A percentile compares a stretch with the other conserved stretches of the same genome.
phyloP scores from a whole-genome alignment of 2,329 filamentous ascomycete genomes.

The Malbranchea cinnamomea region DNA sequence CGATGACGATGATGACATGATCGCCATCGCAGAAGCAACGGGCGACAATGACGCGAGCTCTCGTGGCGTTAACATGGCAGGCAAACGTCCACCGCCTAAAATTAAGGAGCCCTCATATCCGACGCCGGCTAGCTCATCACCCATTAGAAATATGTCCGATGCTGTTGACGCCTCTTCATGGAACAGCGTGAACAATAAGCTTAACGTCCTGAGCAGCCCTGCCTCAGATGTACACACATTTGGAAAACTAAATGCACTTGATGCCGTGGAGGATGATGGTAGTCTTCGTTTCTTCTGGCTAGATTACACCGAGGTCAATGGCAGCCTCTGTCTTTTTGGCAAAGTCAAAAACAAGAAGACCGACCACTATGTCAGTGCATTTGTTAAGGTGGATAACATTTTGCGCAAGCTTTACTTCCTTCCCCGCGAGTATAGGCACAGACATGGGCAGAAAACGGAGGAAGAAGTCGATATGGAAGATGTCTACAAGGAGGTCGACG shows the following conservation, averaged over 20 bases:
- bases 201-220: slow-evolving; percentile 72
- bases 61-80: slow-evolving; percentile 69
- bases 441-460: slow-evolving; percentile 50
- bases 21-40: slow-evolving; percentile 70
- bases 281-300: slow-evolving; percentile 93
- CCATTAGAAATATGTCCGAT: slow-evolving; percentile 43
- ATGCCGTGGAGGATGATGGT: slow-evolving; percentile 87
- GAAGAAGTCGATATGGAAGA: slow-evolving; percentile 76
- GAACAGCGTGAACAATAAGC: slow-evolving; percentile 71
- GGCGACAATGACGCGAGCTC: slow-evolving; percentile 47
- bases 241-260: slow-evolving; percentile 68
- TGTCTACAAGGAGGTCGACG: slow-evolving; percentile 79
- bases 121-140: slow-evolving; percentile 63
- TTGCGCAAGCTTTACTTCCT: slow-evolving; percentile 85
- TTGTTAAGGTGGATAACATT: slow-evolving; percentile 92
- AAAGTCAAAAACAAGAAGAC: slow-evolving; percentile 86
- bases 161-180: slow-evolving; percentile 68
- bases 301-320: slow-evolving; percentile 86
- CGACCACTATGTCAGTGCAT: slow-evolving; percentile 70
- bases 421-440: slow-evolving; percentile 51
- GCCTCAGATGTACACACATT: slow-evolving; percentile 44
- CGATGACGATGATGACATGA: slow-evolving; percentile 63
- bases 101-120: slow-evolving; percentile 54
- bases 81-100: slow-evolving; percentile 63
- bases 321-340: slow-evolving; percentile 83